Evolutionary conservation across 768 basidiomycete species (phyloP), one percentile per base, ranked within the genome.

Genomic region (Termitomyces sp.): DNA sequence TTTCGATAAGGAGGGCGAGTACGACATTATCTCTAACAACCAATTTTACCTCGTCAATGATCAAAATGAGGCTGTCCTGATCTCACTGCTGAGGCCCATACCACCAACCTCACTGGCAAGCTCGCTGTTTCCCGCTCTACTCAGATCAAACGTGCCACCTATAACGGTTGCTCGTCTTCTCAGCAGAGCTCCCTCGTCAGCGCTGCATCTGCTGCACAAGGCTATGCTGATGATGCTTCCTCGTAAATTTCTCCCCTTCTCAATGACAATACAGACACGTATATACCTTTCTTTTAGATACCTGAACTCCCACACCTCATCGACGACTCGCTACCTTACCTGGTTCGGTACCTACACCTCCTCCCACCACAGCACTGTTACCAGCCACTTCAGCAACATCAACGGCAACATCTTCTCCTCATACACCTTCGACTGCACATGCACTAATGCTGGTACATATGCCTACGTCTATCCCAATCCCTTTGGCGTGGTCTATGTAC

Each of bases 271-370:
- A 7, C 27, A 34, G 24, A 47, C 24, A 36, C 14, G 20, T n/a
- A 37, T 1, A 14, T 20, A 32, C 10, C n/a, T 8, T 32, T 34
- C 20, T 26, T 49, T 24, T 49, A 70, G 74, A 12, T 78, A 76
- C 64, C 65, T 75, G 46, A 62, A 62, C 32, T 59, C 68, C n/a
- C 67, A 76, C 63, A 73, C 73, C 30, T 62, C 74, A 9, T 56
- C 71, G 7, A 73, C 78, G 0, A 53, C 76, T 9, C 76, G 80
- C 51, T 82, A 73, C 61, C 74, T 68, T 18, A 80, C 79, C 34
- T 83, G 82, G 81, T 83, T 83, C 66, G 81, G 81, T 36, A 64
- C 77, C 32, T 79, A 75, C 68, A 73, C 68, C 26, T 48, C 64
- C 39, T 36, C 72, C 12, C 74, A 73, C 46, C 73, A 77, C 65